These are phyloP conservation scores for Picocystis sp. DNA, from an alignment of 163 green algal species.

Conservation along the genomic window DNA sequence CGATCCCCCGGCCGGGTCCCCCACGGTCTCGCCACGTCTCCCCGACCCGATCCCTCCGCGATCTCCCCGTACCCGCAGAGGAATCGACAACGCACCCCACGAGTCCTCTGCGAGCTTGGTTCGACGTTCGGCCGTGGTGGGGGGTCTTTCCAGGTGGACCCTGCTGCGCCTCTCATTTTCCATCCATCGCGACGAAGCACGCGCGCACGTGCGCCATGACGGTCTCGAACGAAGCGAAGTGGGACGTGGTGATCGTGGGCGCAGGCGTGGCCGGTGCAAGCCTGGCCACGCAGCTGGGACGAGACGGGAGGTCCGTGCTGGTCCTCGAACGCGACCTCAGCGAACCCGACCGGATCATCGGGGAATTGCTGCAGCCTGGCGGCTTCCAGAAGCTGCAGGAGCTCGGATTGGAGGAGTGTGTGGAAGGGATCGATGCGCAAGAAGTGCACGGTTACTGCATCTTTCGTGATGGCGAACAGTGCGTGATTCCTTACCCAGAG, in stretches of 20 bases:
- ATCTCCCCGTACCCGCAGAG: too few species aligned
- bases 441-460: conserved; percentile 89
- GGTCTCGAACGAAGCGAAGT: conserved; percentile 15
- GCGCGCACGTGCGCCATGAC: neutral
- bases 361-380: conserved; percentile 90
- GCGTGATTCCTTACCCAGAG: conserved; percentile 64
- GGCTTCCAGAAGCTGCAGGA: conserved; percentile 78
- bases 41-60: too few species aligned
- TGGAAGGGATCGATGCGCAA: conserved; percentile 74
- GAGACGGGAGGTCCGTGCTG: conserved; percentile 35
- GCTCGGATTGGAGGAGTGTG: conserved; percentile 62
- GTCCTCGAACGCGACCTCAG: conserved; percentile 77
- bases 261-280: conserved; percentile 68
- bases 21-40: too few species aligned
- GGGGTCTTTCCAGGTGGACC: too few species aligned
- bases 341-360: conserved; percentile 90
- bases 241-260: conserved; percentile 82
- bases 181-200: neutral
- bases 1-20: too few species aligned
- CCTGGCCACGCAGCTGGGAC: conserved; percentile 33
- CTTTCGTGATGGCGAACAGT: conserved; percentile 66
- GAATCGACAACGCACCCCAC: too few species aligned
- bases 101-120: too few species aligned
- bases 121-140: too few species aligned
- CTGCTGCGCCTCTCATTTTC: too few species aligned